Base-by-base conservation (phyloP, 2,329 filamentous ascomycete genomes). In the Neodidymelliopsis sp. region DNA sequence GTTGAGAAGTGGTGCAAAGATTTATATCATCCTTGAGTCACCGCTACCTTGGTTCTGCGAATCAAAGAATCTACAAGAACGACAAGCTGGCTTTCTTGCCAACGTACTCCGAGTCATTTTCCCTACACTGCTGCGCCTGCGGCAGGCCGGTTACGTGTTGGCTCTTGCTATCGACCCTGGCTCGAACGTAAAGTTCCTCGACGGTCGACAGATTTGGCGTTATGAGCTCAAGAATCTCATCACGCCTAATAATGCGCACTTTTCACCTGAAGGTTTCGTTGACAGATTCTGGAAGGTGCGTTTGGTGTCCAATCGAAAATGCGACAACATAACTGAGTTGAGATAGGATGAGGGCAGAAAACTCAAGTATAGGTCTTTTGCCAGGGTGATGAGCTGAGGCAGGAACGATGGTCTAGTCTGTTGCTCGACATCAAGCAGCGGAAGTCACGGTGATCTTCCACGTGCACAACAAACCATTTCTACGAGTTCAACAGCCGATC, bases 221-320 rank as follows among this genome's bases (percentile, higher is more conserved):
- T 53, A 47, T 13, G 49, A 52, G 18, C 23, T 52, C 18, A 41
- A 42, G 13, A 47, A 52, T 15, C n/a, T 43, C 16, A 47, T 53
- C 15, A 53, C 49, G 3, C 49, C 49, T 4, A 23, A 15, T n/a
- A 53, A 53, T 13, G 43, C 43, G 13, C 34, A 43, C 16, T 48
- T 48, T 11, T 47, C 49, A 4, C 13, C 23, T 9, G 33, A 53
- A 1, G 43, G 49, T 1, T 53, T 53, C 18, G 24, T 47, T 11
- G 29, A 43, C 3, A 47, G 28, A 13, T 48, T 53, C 8, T 5
- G 37, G 23, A 39, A 53, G 38, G 49, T 53, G 10, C n/a, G 43
- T 30, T 12, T 8, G 10, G 2, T 4, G 10, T 10, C 3, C 5
- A 6, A 9, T 7, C 4, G 11, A n/a, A 4, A 9, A 18, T 10